Evolutionary conservation across 1,284 basidiomycete species (phyloP), one percentile per base, ranked within the genome.

Genomic region (Sporisorium reilianum): DNA sequence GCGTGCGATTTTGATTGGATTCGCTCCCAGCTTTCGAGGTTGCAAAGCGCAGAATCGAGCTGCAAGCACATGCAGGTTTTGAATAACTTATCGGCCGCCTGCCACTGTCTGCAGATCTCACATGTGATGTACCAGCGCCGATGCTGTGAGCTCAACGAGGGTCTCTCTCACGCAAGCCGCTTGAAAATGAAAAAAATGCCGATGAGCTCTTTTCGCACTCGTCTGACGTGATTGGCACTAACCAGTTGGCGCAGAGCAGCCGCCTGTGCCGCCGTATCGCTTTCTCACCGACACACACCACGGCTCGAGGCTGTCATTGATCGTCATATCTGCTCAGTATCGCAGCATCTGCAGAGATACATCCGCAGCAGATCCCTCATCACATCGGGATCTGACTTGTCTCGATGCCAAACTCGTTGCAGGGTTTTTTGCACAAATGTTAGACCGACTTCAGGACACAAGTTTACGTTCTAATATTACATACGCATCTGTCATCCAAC

Each of bases 141-240:
- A 25, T 16, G 45, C 16, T 16, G 25, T 46, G 45, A 46, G 45
- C 50, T 54, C 50, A 53, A 34, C 25, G 10, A 20, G 38, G 10
- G 36, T 7, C n/a, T n/a, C 4, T 44, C 38, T 56, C 55, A 58
- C 55, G 51, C 55, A 51, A 45, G 16, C 3, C 11, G 32, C 30
- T 30, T 30, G 45, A 30, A 48, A 30, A 23, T 23, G 14, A 28
- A 3, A 22, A 26, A 36, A 5, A 14, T 11, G 11, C 11, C 16
- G 38, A 30, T 30, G 28, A 30, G 9, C 28, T 73, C 65, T 68
- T 73, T 64, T 64, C 36, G 0, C 18, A 4, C 28, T 7, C 18
- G 11, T 54, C 65, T 73, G 70, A 73, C 70, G 70, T 73, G 70
- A 73, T 73, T 64, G 23, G 40, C 54, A 25, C 32, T 48, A 30